Base-by-base conservation (phyloP, 2,329 filamentous ascomycete species). In the Pezicula radicicola region DNA sequence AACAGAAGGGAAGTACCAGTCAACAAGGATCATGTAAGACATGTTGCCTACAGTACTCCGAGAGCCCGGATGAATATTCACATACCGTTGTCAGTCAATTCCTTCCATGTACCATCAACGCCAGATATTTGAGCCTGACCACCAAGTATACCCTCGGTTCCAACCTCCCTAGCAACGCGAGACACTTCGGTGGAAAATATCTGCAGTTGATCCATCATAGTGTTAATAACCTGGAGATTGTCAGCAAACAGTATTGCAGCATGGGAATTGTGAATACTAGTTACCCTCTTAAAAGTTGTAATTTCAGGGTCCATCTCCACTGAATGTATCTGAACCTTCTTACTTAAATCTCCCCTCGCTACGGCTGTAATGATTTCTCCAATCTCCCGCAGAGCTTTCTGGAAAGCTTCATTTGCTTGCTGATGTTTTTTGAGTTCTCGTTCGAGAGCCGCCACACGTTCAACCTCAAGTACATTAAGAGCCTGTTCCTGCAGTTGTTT, bases 231-330 rank as follows among this genome's bases (percentile, higher is more conserved):
- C 64, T 67, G 51, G 12, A 42, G 16, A 37, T 36, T 9, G 15
- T 43, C 35, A 41, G 9, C n/a, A 27, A 27, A n/a, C 8, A 18
- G 19, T 16, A 30, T 12, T 9, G 21, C 27, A 15, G 12, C 19
- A 30, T 33, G 49, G 49, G 13, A 40, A 15, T 44, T 35, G 35
- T 13, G 21, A 37, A 35, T 35, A n/a, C 42, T 40, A 47, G 54
- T 52, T 56, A 93, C 97, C 64, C 91, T 87, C 75, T 97, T 97
- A 78, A 97, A 97, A 9, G 91, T 92, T 27, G 91, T 94, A 66
- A 97, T 97, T 78, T 97, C 93, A 27, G 92, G 91, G 77, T 97
- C 93, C 87, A 97, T 94, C 75, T 97, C 93, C 60, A 95, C 87
- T 4, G 89, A 89, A 68, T 97, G 94, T 70, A 97, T 95, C 65